phyloP scores from a whole-genome alignment of 805 yeast genomes.

The Yamadazyma tumulicola region DNA sequence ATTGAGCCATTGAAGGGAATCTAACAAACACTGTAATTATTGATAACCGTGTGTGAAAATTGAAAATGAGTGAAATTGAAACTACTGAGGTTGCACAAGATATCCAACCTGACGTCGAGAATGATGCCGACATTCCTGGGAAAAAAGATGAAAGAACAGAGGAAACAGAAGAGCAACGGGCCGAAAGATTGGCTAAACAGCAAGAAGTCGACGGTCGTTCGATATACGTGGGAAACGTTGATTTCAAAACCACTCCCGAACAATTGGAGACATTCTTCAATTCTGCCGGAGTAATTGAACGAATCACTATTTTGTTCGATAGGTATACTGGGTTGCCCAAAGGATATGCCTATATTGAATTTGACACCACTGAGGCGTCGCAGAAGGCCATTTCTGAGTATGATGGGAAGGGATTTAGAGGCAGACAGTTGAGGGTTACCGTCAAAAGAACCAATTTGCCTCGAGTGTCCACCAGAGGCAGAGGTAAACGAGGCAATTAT shows the following conservation, averaged over 20 bases:
- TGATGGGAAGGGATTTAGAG: conserved; percentile 42
- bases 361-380: conserved; percentile 41
- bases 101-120: no score
- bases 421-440: conserved; percentile 45
- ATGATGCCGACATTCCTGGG: no score
- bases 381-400: conserved; percentile 42
- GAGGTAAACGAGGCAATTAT: conserved; percentile 33
- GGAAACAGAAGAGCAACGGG: conserved; percentile 30
- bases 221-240: conserved; percentile 51
- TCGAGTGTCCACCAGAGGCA: conserved; percentile 32
- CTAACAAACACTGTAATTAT: no score
- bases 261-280: conserved; percentile 47
- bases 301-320: conserved; percentile 51
- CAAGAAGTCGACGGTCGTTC: conserved; percentile 51
- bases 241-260: conserved; percentile 47
- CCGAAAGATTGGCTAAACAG: conserved; percentile 34
- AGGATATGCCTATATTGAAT: conserved; percentile 66
- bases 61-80: no score
- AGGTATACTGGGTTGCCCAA: conserved; percentile 44
- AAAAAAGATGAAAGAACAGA: no score
- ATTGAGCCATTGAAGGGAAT: no score
- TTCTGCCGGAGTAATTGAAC: conserved; percentile 42
- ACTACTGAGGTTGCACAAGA: no score
- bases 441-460: conserved; percentile 55
- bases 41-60: no score